Conservation (phyloP, 1,139 yeast genomes). For the Taiozyma sp. region DNA sequence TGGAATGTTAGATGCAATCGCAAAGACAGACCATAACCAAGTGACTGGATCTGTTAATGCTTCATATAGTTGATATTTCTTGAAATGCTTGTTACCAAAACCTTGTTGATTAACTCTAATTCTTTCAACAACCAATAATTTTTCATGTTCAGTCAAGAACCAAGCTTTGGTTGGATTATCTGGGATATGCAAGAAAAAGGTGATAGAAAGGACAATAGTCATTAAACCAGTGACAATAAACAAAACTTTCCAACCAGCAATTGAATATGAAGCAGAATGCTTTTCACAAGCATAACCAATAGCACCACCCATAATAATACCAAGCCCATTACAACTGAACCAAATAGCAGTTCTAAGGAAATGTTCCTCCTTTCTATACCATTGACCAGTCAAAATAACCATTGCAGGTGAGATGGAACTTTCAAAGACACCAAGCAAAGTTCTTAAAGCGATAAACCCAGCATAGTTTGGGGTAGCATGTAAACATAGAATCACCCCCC, state of each 20-base stretch:
- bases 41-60: constrained; percentile 41
- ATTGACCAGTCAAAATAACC: constrained; percentile 50
- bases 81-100: constrained; percentile 51
- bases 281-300: constrained; percentile 46
- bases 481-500: constrained; percentile 43
- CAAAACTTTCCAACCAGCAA: constrained; percentile 45
- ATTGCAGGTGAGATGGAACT: constrained; percentile 48
- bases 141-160: constrained; percentile 48
- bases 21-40: constrained; percentile 28
- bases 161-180: constrained; percentile 46
- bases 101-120: constrained; percentile 49
- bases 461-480: constrained; percentile 39
- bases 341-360: constrained; percentile 44
- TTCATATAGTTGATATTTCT: constrained; percentile 46
- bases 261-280: constrained; percentile 29
- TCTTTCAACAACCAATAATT: constrained; percentile 44
- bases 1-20: constrained; percentile 22
- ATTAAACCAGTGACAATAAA: constrained; percentile 45
- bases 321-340: constrained; percentile 50
- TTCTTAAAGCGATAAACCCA: constrained; percentile 26
- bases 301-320: constrained; percentile 34
- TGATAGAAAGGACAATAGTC: constrained; percentile 41
- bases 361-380: constrained; percentile 51
- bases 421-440: constrained; percentile 44
- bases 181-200: constrained; percentile 42